A percentile compares a stretch with the other conserved stretches of the same genome.
Evolutionary conservation across 495 filamentous ascomycete species (phyloP).

Genomic region (Penicillium macrosclerotiorum): DNA sequence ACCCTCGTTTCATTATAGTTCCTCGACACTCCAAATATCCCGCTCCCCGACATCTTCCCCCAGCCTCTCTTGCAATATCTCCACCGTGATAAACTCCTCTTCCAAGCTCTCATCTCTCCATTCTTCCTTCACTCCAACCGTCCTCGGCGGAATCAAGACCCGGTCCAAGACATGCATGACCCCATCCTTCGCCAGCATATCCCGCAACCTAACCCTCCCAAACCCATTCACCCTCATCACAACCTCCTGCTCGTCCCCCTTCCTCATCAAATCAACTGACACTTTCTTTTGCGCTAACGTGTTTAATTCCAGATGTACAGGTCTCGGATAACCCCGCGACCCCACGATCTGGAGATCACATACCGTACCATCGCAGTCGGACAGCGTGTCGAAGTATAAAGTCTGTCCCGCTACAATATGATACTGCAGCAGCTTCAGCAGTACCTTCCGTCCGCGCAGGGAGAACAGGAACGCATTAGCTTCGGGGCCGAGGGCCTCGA

Average conservation of each 20-base stretch:
- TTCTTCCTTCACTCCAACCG: conserved; percentile 36
- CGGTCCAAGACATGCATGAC: conserved; percentile 69
- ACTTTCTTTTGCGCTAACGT: conserved; percentile 62
- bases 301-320: conserved; percentile 62
- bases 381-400: conserved; percentile 70
- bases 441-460: conserved; percentile 61
- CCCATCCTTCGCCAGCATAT: conserved; percentile 70
- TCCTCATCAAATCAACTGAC: conserved; percentile 64
- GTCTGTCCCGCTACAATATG: conserved; percentile 73
- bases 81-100: conserved; percentile 61
- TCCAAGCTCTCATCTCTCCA: conserved; percentile 12
- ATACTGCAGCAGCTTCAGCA: conserved; percentile 74
- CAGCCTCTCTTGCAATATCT: conserved; percentile 61
- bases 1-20: conserved; percentile 6
- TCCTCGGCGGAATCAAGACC: conserved; percentile 73
- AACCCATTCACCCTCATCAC: conserved; percentile 71
- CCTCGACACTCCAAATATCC: too few relatives aligned
- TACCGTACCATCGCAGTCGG: conserved; percentile 20
- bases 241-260: conserved; percentile 53
- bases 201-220: conserved; percentile 54
- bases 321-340: background rate
- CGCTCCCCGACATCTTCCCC: conserved; percentile 39
- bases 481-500: conserved; percentile 62
- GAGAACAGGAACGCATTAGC: conserved; percentile 80
- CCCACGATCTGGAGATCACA: conserved; percentile 28